phyloP scores from a whole-genome alignment of 192 early-diverging fungal genomes.

The Backusella australiensis region DNA sequence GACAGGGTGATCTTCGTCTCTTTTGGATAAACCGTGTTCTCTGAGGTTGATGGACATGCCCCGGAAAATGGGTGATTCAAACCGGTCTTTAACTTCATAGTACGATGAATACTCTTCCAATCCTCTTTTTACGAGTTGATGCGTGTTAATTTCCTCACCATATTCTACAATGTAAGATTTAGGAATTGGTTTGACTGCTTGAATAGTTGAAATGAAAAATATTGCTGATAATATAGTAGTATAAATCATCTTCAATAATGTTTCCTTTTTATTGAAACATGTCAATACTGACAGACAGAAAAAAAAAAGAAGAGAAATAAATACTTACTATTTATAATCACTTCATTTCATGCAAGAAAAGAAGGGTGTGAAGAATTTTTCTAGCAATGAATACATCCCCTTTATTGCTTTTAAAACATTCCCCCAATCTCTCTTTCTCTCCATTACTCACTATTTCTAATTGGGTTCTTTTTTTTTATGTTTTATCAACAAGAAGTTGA shows the following conservation, averaged over 20 bases:
- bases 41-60: constrained; percentile 13
- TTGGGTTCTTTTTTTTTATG: background rate
- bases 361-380: background rate
- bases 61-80: constrained; percentile 3
- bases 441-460: background rate
- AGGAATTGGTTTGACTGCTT: constrained; percentile 8
- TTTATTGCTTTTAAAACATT: background rate
- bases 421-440: background rate
- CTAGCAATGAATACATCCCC: background rate
- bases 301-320: background rate
- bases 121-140: background rate
- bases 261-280: background rate
- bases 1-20: background rate
- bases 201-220: background rate
- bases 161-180: constrained; percentile 26
- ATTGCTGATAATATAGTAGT: background rate
- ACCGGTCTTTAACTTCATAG: constrained; percentile 8
- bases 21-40: background rate
- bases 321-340: background rate
- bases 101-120: background rate
- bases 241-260: background rate
- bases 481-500: background rate
- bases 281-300: background rate
- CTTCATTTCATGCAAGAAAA: background rate
- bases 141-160: background rate